A percentile compares a stretch with the other conserved stretches of the same genome.
phyloP scores from a whole-genome alignment of 2,329 filamentous ascomycete species.

The Fusarium sp. region DNA sequence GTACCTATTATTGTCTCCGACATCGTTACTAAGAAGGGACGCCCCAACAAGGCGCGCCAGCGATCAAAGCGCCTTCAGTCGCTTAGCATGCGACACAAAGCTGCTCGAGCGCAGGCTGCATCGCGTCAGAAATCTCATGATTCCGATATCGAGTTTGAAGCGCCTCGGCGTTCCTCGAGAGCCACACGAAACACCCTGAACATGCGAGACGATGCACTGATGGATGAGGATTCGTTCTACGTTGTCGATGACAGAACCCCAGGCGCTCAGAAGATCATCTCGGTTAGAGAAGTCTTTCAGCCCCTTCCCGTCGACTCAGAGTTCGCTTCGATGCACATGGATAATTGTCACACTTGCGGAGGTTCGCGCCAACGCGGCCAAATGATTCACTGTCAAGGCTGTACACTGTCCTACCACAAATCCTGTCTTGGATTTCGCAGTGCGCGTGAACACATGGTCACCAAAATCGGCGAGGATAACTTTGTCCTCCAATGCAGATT shows the following conservation, averaged over 20 bases:
- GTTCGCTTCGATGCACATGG: slow-evolving; percentile 80
- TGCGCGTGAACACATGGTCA: slow-evolving; percentile 87
- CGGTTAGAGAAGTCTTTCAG: slow-evolving; percentile 82
- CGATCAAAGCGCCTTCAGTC: slow-evolving; percentile 43
- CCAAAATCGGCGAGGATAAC: slow-evolving; percentile 81
- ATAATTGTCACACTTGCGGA: slow-evolving; percentile 79
- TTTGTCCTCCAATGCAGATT: slow-evolving; percentile 93
- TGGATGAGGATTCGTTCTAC: slow-evolving; percentile 73
- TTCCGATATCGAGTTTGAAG: slow-evolving; percentile 69
- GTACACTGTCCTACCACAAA: slow-evolving; percentile 87
- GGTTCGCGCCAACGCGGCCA: slow-evolving; percentile 67
- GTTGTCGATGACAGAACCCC: slow-evolving; percentile 62
- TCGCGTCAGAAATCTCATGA: slow-evolving; percentile 50
- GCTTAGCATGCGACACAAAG: slow-evolving; percentile 28
- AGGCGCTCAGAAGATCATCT: slow-evolving; percentile 68
- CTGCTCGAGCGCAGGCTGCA: slow-evolving; percentile 2
- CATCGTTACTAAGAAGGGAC: slow-evolving; percentile 48
- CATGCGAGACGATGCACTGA: slow-evolving; percentile 67
- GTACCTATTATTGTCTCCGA: slow-evolving; percentile 57
- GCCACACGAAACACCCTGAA: slow-evolving; percentile 60
- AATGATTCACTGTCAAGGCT: slow-evolving; percentile 92
- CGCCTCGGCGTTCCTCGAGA: slow-evolving; percentile 65
- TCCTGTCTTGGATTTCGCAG: slow-evolving; percentile 82
- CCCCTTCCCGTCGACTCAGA: slow-evolving; percentile 71
- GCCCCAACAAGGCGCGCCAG: slow-evolving; percentile 40